Conservation (phyloP, 495 filamentous ascomycete genomes). For the Endocarpon pusillum region DNA sequence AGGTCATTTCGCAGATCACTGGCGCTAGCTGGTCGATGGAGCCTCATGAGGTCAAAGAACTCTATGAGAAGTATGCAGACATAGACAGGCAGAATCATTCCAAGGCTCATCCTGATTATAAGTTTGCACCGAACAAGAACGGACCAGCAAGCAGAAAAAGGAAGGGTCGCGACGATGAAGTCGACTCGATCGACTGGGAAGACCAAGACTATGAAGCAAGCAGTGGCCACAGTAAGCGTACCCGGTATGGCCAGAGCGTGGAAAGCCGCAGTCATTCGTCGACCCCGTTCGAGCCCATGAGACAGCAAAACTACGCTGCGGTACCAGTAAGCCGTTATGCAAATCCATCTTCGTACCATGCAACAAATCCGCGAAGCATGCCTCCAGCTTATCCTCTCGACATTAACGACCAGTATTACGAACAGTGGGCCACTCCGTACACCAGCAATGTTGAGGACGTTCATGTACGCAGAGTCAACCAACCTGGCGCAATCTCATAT, state of each 20-base stretch:
- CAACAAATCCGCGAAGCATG: conserved; percentile 42
- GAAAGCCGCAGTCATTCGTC: conserved; percentile 18
- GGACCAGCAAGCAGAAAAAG: conserved; percentile 30
- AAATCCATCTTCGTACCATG: conserved; percentile 41
- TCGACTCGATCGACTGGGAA: conserved; percentile 21
- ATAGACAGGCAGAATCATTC: conserved; percentile 78
- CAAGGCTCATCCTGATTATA: conserved; percentile 78
- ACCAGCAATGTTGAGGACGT: conserved; percentile 18
- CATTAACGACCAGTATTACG: conserved; percentile 43
- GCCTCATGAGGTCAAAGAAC: conserved; percentile 46
- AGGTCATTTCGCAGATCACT: conserved; percentile 71
- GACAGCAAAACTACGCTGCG: conserved; percentile 12
- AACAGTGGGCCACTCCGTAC: conserved; percentile 31
- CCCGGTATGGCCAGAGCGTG: conserved; percentile 9
- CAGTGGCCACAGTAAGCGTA: conserved; percentile 12
- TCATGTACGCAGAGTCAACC: conserved; percentile 15
- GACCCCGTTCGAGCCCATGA: conserved; percentile 19
- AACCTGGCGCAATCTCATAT: conserved; percentile 18
- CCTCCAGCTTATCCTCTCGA: conserved; percentile 36
- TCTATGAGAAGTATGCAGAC: conserved; percentile 66
- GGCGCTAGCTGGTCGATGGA: conserved; percentile 80
- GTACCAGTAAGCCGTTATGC: conserved; percentile 9
- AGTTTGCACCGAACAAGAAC: conserved; percentile 77
- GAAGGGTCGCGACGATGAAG: conserved; percentile 25
- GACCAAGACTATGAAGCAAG: conserved; percentile 17